phyloP scores from a whole-genome alignment of 768 basidiomycete genomes.

The Lentinula lateritia region DNA sequence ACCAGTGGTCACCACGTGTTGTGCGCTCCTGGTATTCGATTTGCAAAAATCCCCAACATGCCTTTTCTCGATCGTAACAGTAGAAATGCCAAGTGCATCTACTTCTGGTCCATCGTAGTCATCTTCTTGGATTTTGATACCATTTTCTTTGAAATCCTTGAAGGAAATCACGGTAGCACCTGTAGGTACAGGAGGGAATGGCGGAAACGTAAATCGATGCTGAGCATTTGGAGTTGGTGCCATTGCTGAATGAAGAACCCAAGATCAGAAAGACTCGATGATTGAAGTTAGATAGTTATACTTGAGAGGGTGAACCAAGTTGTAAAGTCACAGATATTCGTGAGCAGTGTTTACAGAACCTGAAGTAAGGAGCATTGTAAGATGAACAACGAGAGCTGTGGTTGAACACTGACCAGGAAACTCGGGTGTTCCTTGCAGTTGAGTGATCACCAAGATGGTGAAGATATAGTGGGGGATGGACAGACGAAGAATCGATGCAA shows the following conservation, averaged over 20 bases:
- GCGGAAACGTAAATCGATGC: slow-evolving; percentile 22
- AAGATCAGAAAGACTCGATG: background rate
- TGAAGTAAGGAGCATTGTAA: too few species aligned
- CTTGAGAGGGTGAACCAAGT: too few species aligned
- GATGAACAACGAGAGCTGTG: too few species aligned
- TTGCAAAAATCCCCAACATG: slow-evolving; percentile 55
- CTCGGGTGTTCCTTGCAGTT: too few species aligned
- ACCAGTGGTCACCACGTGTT: background rate
- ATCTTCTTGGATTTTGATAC: slow-evolving; percentile 42
- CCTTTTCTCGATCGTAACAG: slow-evolving; percentile 40
- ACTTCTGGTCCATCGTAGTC: slow-evolving; percentile 49
- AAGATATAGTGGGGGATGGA: too few species aligned
- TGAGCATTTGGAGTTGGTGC: background rate
- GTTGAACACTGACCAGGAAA: too few species aligned
- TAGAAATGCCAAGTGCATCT: slow-evolving; percentile 65
- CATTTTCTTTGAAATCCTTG: slow-evolving; percentile 49
- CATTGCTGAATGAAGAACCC: background rate
- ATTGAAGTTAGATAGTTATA: too few species aligned
- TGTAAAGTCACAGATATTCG: too few species aligned
- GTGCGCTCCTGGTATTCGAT: slow-evolving; percentile 34
- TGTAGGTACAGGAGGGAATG: slow-evolving; percentile 41
- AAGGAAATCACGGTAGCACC: slow-evolving; percentile 50
- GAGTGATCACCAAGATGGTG: too few species aligned
- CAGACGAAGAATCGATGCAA: too few species aligned
- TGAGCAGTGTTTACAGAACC: too few species aligned